These are phyloP conservation scores for Teratosphaeria destructans DNA, from an alignment of 2,329 filamentous ascomycete species.

Conservation along the genomic window DNA sequence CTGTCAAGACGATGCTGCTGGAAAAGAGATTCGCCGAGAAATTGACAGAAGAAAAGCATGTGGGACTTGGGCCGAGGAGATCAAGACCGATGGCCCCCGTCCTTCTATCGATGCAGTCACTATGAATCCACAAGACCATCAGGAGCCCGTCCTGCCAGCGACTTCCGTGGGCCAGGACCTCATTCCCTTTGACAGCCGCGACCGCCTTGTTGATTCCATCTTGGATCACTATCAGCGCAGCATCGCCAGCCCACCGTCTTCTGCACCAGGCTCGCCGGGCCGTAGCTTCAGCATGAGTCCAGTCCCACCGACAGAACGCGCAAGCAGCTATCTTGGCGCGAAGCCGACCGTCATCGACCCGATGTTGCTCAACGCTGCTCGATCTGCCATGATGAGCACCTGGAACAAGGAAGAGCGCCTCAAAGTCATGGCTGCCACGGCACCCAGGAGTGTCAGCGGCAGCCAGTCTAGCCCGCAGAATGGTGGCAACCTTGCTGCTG, in stretches of 20 bases:
- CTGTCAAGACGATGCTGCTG: constrained; percentile 55
- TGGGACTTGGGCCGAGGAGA: constrained; percentile 66
- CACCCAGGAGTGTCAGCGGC: constrained; percentile 62
- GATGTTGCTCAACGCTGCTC: constrained; percentile 5
- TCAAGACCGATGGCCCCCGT: constrained; percentile 28
- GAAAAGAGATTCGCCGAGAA: constrained; percentile 63
- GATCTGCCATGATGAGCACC: constrained; percentile 48
- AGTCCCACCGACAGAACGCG: constrained; percentile 30
- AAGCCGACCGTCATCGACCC: constrained; percentile 5
- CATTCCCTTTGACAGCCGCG: constrained; percentile 64
- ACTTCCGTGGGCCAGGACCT: constrained; percentile 44
- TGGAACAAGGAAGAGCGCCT: constrained; percentile 73
- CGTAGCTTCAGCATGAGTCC: constrained; percentile 50
- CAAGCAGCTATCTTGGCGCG: constrained; percentile 18
- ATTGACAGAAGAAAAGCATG: constrained; percentile 63
- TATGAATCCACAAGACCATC: constrained; percentile 24
- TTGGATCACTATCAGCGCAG: constrained; percentile 58
- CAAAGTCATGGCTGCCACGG: constrained; percentile 48
- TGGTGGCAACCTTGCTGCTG: neutral
- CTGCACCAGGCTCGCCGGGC: constrained; percentile 59
- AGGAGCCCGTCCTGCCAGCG: neutral
- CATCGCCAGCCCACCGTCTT: constrained; percentile 53
- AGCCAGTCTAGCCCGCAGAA: constrained; percentile 48
- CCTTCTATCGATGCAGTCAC: neutral
- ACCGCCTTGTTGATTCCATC: constrained; percentile 63